These are phyloP conservation scores for Moesziomyces parantarcticus DNA, from an alignment of 1,284 basidiomycete genomes.

Conservation along the genomic window DNA sequence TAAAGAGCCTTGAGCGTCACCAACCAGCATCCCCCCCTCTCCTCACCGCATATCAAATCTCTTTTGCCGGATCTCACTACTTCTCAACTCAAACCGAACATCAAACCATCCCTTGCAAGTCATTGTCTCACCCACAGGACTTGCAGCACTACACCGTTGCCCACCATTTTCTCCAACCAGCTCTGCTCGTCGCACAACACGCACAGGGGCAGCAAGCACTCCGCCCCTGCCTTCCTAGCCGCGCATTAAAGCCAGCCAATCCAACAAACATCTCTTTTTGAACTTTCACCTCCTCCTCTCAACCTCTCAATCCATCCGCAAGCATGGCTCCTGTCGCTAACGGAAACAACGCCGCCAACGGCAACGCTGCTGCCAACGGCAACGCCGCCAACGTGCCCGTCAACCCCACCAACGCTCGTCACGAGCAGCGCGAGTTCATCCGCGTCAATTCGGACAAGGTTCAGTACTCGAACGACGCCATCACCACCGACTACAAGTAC, in stretches of 20 bases:
- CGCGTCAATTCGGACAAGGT: constrained; percentile 65
- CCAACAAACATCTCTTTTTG: constrained; percentile 7
- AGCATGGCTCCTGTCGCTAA: constrained; percentile 64
- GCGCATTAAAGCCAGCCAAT: constrained; percentile 44
- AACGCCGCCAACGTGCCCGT: constrained; percentile 47
- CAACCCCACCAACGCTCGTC: constrained; percentile 66
- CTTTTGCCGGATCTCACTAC: not conserved
- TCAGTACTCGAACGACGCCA: constrained; percentile 60
- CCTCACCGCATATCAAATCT: constrained; percentile 12
- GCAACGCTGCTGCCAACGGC: constrained; percentile 28
- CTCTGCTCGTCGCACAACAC: constrained; percentile 65
- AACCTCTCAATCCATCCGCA: not conserved
- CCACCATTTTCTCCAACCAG: constrained; percentile 67
- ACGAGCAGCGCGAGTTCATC: constrained; percentile 64
- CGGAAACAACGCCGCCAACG: constrained; percentile 35
- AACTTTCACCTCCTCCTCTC: constrained; percentile 19
- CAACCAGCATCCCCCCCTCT: not conserved
- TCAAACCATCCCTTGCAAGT: constrained; percentile 33
- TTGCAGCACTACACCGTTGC: constrained; percentile 45
- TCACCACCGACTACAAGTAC: constrained; percentile 64
- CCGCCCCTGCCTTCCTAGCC: constrained; percentile 60
- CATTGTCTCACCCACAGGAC: constrained; percentile 41
- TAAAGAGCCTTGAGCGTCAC: too few species aligned
- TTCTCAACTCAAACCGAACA: constrained; percentile 1
- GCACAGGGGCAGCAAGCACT: constrained; percentile 65